Base-by-base conservation (phyloP, 805 yeast genomes). In the Wickerhamiella kazuoi region DNA sequence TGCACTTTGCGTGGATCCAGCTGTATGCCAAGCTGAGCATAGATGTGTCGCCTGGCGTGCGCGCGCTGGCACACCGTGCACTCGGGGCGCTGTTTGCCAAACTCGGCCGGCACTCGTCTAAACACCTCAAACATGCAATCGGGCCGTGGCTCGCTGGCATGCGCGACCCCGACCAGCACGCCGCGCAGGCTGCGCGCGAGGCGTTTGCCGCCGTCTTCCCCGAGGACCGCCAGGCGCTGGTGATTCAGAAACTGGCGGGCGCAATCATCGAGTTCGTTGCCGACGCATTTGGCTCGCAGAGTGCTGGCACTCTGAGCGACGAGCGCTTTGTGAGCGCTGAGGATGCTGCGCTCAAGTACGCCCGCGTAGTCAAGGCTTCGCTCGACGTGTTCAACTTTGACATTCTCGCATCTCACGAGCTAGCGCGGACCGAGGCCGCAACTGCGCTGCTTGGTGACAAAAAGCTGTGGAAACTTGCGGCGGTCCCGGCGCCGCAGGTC, bases 11-110 rank as follows among this genome's bases (percentile, higher is more conserved):
- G 5, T 63, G 63, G 59, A 65, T 81, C 35, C 94, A 83, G 55
- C 47, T 82, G 17, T 87, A 81, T 50, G 78, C 95, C 0, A 81
- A 83, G 50, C 60, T 86, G 21, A 67, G 90, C 2, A 64, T 78
- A 4, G 90, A 80, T 44, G 72, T 71, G 39, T 74, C 86, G 2
- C 72, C 77, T 46, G 59, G 60, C 13, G 79, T 83, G 1, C 65
- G 96, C 41, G 41, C 60, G 7, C 52, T 65, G 16, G 55, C 83
- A 3, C 94, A 83, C 51, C 72, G 69, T 42, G 63, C 75, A 3
- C 84, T 84, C 37, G 69, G 78, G 1, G 55, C 52, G 15, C 62
- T 74, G 30, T 72, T 79, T 30, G 45, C 50, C 14, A 40, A 47
- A 1, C 53, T 77, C 8, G 74, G 74, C 11, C 81, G 76, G 47